phyloP scores from a whole-genome alignment of 1,284 basidiomycete species.

The Rhodotorula glutinis region DNA sequence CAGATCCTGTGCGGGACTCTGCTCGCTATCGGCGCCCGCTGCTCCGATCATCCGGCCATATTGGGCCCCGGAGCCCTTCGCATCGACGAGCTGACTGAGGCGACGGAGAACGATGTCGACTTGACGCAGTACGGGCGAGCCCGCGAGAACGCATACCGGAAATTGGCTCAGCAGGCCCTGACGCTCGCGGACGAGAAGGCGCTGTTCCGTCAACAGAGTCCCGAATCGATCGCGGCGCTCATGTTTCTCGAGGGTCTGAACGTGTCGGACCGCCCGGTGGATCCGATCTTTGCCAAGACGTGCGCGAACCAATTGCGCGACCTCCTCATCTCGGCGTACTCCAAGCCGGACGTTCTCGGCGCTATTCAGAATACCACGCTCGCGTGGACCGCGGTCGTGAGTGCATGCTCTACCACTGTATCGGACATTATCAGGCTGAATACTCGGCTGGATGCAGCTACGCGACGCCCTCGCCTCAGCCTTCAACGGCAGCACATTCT shows the following conservation, averaged over 20 bases:
- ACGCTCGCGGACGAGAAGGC: conserved; percentile 11
- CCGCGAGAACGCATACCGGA: background rate
- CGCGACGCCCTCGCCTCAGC: conserved; percentile 12
- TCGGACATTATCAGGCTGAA: background rate
- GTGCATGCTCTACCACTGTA: background rate
- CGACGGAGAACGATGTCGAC: background rate
- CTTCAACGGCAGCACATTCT: background rate
- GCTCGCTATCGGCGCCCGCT: conserved; percentile 14
- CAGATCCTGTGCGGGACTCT: conserved; percentile 8
- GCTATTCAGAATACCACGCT: background rate
- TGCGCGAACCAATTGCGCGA: conserved; percentile 1
- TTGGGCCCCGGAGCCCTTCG: conserved; percentile 7
- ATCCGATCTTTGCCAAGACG: too few relatives aligned
- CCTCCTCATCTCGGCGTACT: background rate
- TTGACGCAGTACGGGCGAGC: background rate
- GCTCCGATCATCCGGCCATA: conserved; percentile 10
- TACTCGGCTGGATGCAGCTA: background rate
- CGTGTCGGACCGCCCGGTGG: background rate
- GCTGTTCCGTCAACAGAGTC: background rate
- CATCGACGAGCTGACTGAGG: background rate
- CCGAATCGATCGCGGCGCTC: conserved; percentile 11
- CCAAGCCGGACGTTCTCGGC: background rate
- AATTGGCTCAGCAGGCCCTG: conserved; percentile 2
- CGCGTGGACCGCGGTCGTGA: conserved; percentile 2
- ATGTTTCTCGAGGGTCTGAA: conserved; percentile 6